phyloP scores from a whole-genome alignment of 495 filamentous ascomycete genomes.

The Aspergillus egyptiacus region DNA sequence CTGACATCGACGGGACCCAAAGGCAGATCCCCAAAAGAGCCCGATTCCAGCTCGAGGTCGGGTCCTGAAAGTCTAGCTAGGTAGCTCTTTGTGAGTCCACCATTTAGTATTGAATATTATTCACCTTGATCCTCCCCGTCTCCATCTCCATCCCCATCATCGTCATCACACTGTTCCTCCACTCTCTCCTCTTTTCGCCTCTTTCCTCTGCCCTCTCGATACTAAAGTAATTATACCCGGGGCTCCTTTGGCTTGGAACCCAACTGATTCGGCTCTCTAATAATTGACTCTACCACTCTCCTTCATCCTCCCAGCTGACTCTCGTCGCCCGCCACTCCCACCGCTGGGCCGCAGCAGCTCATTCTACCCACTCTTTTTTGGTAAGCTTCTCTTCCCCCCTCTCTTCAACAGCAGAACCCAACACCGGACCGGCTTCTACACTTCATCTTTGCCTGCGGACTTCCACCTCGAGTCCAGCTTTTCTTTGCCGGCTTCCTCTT shows the following conservation, averaged over 20 bases:
- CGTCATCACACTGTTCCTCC: background rate
- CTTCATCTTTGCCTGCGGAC: background rate
- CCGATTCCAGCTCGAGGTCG: background rate
- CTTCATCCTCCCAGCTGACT: conserved; percentile 5
- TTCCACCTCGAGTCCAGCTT: background rate
- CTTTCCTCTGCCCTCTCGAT: conserved; percentile 6
- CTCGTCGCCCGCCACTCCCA: conserved; percentile 10
- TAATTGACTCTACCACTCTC: background rate
- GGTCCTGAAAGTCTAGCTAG: background rate
- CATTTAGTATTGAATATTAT: too few relatives aligned
- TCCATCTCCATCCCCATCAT: conserved; percentile 6
- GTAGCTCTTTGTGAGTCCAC: too few relatives aligned
- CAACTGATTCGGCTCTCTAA: background rate
- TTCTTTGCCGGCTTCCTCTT: conserved; percentile 1
- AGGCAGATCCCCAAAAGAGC: too few relatives aligned
- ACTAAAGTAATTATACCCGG: too few relatives aligned
- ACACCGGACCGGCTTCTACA: conserved; percentile 1
- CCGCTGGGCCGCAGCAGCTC: conserved; percentile 14
- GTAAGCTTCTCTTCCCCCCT: conserved; percentile 8
- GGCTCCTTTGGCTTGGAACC: background rate
- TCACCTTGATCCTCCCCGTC: conserved; percentile 8
- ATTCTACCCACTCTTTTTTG: conserved; percentile 4
- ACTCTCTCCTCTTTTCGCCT: conserved; percentile 6
- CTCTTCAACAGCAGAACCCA: too few relatives aligned
- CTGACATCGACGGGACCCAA: background rate